Conservation (phyloP, 2,329 filamentous ascomycete genomes). For the Metarhizium anisopliae region DNA sequence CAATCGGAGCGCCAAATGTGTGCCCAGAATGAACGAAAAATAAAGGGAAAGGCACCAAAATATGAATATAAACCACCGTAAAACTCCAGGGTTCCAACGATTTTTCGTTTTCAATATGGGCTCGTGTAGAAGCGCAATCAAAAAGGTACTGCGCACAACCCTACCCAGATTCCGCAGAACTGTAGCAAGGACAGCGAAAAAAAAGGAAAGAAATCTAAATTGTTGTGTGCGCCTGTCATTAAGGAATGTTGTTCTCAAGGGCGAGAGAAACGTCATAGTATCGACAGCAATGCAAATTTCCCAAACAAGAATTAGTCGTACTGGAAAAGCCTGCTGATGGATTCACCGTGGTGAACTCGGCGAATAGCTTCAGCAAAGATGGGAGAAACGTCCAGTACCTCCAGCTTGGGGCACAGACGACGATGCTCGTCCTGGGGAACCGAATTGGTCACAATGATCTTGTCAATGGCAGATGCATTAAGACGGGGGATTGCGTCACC, state of each 20-base stretch:
- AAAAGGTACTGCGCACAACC: background rate
- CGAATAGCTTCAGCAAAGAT: conserved; percentile 95
- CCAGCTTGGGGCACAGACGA: conserved; percentile 73
- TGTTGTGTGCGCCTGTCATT: background rate
- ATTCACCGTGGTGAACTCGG: conserved; percentile 93
- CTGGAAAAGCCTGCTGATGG: conserved; percentile 83
- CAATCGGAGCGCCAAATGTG: background rate
- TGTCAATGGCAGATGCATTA: conserved; percentile 87
- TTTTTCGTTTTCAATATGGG: background rate
- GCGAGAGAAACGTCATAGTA: background rate
- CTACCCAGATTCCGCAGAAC: background rate
- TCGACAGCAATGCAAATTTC: background rate
- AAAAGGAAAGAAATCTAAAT: background rate
- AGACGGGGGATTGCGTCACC: conserved; percentile 92
- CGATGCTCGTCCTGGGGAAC: conserved; percentile 82
- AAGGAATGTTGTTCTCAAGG: background rate
- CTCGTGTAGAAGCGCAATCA: background rate
- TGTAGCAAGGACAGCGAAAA: background rate
- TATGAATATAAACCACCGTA: background rate
- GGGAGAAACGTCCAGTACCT: conserved; percentile 80
- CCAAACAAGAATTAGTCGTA: conserved; percentile 14
- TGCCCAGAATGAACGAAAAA: background rate
- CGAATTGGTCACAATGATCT: conserved; percentile 90
- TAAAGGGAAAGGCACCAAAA: background rate
- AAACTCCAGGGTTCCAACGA: background rate